phyloP scores from a whole-genome alignment of 495 filamentous ascomycete species.

The Letharia lupina region DNA sequence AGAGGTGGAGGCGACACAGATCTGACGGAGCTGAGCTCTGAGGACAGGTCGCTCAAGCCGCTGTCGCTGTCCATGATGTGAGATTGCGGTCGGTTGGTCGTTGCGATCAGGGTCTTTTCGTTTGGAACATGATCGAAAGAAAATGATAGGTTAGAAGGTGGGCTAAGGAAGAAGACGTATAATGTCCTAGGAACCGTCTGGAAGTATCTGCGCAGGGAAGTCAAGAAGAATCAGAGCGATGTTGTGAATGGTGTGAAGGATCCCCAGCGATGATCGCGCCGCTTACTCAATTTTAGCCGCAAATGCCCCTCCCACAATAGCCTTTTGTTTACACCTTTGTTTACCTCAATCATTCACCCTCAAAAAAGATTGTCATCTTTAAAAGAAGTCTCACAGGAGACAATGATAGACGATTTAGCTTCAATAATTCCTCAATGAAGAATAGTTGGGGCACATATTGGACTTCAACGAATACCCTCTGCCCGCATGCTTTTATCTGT shows the following conservation, averaged over 20 bases:
- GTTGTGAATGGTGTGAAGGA: constrained; percentile 8
- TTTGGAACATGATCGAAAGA: constrained; percentile 6
- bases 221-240: background rate
- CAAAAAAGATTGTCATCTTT: background rate
- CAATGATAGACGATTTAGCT: background rate
- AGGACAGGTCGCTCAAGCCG: constrained; percentile 37
- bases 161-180: background rate
- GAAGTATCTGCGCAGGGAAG: background rate
- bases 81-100: constrained; percentile 5
- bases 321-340: constrained; percentile 18
- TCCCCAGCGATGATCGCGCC: constrained; percentile 8
- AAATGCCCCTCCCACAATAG: constrained; percentile 8
- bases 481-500: background rate
- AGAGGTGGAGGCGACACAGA: constrained; percentile 47
- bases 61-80: constrained; percentile 36
- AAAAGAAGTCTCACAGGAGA: background rate
- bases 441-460: background rate
- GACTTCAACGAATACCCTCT: background rate
- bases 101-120: constrained; percentile 9
- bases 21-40: constrained; percentile 48
- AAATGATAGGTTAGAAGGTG: background rate
- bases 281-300: constrained; percentile 16
- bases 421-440: background rate
- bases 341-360: constrained; percentile 1
- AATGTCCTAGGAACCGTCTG: background rate